Base-by-base conservation (phyloP, 345 rosid genomes). In the Murraya koenigii region DNA sequence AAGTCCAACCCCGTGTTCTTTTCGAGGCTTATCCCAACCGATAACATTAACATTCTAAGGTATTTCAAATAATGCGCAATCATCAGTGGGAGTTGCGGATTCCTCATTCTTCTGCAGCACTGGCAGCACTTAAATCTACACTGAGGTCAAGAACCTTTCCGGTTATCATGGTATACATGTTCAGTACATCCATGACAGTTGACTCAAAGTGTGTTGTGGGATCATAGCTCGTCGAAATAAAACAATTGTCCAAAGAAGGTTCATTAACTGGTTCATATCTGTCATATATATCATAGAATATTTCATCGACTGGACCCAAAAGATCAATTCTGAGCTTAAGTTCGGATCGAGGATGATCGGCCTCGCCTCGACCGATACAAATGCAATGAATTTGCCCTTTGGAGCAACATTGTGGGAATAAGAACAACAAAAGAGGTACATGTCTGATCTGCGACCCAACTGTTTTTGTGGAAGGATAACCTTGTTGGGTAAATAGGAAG, bases 131-230 rank as follows among this genome's bases (percentile, higher is more conserved):
- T 66, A 93, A 82, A 84, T 93, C 97, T 87, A 93, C 99, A 28
- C 90, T 89, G 17, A 93, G 91, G 83, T 95, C 98, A 76, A 93
- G 76, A 60, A 94, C 99, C 98, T 96, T 96, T 84, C 99, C 99
- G 6, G 99, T 96, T 84, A 94, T 94, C 89, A 88, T 22, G 73
- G 91, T 88, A 76, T 94, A 96, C 97, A 92, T 90, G 88, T 89
- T 84, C 70, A 94, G 86, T 72, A 96, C 99, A 83, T 96, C 99
- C 22, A 70, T 80, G 30, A 96, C 98, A 36, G 97, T 96, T 15
- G 97, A 87, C 77, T 96, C 99, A 52, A 96, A 94, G 87, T 96
- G 99, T 38, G n/a, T n/a, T n/a, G n/a, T n/a, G n/a, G n/a, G n/a
- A n/a, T n/a, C n/a, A n/a, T n/a, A n/a, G n/a, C n/a, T 97, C 22